phyloP scores from a whole-genome alignment of 2,329 filamentous ascomycete genomes.

The Pseudogymnoascus sp. region DNA sequence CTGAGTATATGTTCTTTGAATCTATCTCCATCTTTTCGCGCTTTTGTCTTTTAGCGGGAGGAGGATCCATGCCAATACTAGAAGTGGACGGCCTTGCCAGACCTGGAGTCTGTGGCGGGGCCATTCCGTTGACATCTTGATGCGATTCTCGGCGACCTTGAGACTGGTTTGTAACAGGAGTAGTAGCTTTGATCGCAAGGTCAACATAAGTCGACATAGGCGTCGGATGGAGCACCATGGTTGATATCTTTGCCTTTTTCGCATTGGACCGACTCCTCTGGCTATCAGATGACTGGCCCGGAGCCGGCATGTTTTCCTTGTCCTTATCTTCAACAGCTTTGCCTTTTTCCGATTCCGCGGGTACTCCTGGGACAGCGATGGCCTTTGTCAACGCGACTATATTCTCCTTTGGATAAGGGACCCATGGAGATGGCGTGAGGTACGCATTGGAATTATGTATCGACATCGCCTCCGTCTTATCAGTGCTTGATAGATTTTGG shows the following conservation, averaged over 20 bases:
- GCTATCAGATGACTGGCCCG: slow-evolving; percentile 39
- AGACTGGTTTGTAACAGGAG: slow-evolving; percentile 43
- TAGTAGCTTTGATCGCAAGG: slow-evolving; percentile 66
- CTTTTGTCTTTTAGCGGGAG: slow-evolving; percentile 61
- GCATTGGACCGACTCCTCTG: slow-evolving; percentile 35
- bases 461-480: slow-evolving; percentile 63
- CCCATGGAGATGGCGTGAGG: slow-evolving; percentile 81
- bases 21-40: slow-evolving; percentile 69
- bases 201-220: slow-evolving; percentile 67
- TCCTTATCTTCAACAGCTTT: slow-evolving; percentile 39
- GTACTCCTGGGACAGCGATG: slow-evolving; percentile 14
- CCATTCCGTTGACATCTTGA: slow-evolving; percentile 35
- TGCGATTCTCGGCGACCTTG: slow-evolving; percentile 40
- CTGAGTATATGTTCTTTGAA: slow-evolving; percentile 60
- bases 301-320: slow-evolving; percentile 52
- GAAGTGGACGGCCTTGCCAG: slow-evolving; percentile 51
- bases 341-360: slow-evolving; percentile 32
- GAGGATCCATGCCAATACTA: slow-evolving; percentile 40
- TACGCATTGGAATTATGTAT: slow-evolving; percentile 90
- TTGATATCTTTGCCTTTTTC: slow-evolving; percentile 60
- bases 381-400: slow-evolving; percentile 21
- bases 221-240: slow-evolving; percentile 80
- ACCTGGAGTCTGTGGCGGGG: slow-evolving; percentile 61
- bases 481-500: slow-evolving; percentile 47
- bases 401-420: slow-evolving; percentile 59